Base-by-base conservation (phyloP, 306 rosid genomes). In the Castanea sativa region DNA sequence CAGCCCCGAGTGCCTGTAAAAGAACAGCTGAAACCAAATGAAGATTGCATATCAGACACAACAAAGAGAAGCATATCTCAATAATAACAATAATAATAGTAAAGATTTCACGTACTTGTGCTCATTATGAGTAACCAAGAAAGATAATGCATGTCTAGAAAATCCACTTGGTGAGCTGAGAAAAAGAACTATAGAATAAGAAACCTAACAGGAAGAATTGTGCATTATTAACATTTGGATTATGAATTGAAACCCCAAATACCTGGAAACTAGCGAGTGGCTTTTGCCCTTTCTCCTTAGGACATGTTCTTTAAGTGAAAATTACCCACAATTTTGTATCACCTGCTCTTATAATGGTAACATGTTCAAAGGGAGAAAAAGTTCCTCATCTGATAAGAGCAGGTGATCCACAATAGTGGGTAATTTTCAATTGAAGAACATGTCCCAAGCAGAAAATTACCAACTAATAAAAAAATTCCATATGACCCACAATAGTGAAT, bases 11-110 rank as follows among this genome's bases (percentile, higher is more conserved):
- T 35, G 79, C 86, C 76, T 70, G 90, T 13, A 83, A 81, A 73
- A 87, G 85, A 73, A 92, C 56, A 84, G 80, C 95, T 92, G 89
- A 79, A 85, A 55, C 21, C 51, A 76, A 67, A 21, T 18, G 55
- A 72, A 71, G 61, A 73, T 43, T 35, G 23, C 4, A 6, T 8
- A 33, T 67, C 27, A 67, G 71, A 32, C 14, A 32, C 33, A 67
- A 67, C 16, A 60, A 60, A 29, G 32, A 60, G 67, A 41, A 41
- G 12, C 45, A 41, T 8, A 8, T 41, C 45, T 41, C 45, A 41
- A 41, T 41, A 41, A 41, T 2, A 41, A 41, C 0, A 38, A 7
- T 38, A 38, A 38, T 38, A 38, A 0, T 30, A 15, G 20, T 21
- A 5, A 27, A 30, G 15, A 8, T 27, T 63, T 30, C 11, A 51